Base-by-base conservation (phyloP, 179 eudicot genomes). In the Silene noctiflora region DNA sequence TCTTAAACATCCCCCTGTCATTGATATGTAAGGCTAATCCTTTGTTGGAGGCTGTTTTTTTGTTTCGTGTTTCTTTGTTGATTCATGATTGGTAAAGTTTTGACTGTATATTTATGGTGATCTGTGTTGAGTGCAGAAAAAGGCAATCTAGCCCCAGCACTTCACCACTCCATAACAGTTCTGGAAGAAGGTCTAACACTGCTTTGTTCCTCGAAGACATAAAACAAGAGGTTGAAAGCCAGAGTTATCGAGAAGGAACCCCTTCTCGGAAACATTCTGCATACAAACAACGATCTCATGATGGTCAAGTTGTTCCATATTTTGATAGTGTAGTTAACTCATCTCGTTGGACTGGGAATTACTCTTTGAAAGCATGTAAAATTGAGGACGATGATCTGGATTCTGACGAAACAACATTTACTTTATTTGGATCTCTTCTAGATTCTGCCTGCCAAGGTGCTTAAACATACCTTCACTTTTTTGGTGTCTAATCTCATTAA, bases 371-470 rank as follows among this genome's bases (percentile, higher is more conserved):
- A 76, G 81, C 86, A 16, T 81, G 84, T 84, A 95, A 93, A 79
- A 78, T 80, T 46, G 99, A 95, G 83, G 88, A 88, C 67, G 90
- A 87, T 84, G 89, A 58, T 59, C 48, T 76, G n/a, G 97, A 95
- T 79, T 81, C 80, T 70, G 91, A 81, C 59, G 93, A 95, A 79
- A 70, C 92, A 71, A 91, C 96, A 21, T 87, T 87, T 79, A 58
- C 83, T 67, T 77, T 89, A 39, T 95, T 93, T 83, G 97, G 97
- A 19, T 87, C 93, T 75, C 91, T 91, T 51, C 78, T 95, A 44
- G 99, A 95, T 85, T 93, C 97, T 77, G 86, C 97, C 72, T 79
- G 89, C 71, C 89, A 91, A 95, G 97, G 99, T 95, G 79, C 85
- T 60, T 71, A 24, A 16, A 59, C 21, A 29, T 27, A 27, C 21